Evolutionary conservation across 495 filamentous ascomycete genomes (phyloP), one percentile per base, ranked within the genome.

Genomic region (Baudoinia panamericana): DNA sequence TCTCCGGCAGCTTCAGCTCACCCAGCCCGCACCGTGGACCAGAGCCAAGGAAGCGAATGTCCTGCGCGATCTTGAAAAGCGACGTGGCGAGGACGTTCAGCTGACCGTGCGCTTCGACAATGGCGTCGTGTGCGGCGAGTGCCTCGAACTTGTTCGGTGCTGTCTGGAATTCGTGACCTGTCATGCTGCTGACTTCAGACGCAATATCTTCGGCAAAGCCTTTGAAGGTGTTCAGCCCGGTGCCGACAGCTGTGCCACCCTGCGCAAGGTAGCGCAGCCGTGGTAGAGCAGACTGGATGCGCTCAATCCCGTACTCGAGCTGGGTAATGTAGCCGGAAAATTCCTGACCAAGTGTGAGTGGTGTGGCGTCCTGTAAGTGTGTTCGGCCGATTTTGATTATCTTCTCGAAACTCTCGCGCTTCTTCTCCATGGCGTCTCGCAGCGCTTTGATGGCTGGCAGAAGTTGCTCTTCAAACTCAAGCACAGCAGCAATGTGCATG

Each of bases 331-430:
- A 97, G 54, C 92, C 90, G 17, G 85, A 93, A 68, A 97, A 97
- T 62, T 96, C 90, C 64, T 97, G 90, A 30, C 86, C 92, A 13
- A 97, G 75, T 10, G 92, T 97, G 30, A 97, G 66, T 16, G 90
- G 90, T 3, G 90, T 97, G 43, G 90, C 90, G 58, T 97, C 90
- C 67, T 97, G 90, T 48, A 97, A 70, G 67, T 97, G 90, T 37
- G 90, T 97, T 52, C 90, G 82, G 35, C 90, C 90, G 57, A 97
- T 97, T 76, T 97, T 97, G 72, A 97, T 96, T 54, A 97, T 85
- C 47, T 71, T 61, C 41, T 90, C 72, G 58, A 93, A 97, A 15
- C 81, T 73, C 52, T 92, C 74, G n/a, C 85, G 78, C 71, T 96
- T 96, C 52, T 68, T 71, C 62, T 95, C 75, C 22, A 97, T 70